phyloP scores from a whole-genome alignment of 2,329 filamentous ascomycete genomes.

The Pestalotiopsis fici region DNA sequence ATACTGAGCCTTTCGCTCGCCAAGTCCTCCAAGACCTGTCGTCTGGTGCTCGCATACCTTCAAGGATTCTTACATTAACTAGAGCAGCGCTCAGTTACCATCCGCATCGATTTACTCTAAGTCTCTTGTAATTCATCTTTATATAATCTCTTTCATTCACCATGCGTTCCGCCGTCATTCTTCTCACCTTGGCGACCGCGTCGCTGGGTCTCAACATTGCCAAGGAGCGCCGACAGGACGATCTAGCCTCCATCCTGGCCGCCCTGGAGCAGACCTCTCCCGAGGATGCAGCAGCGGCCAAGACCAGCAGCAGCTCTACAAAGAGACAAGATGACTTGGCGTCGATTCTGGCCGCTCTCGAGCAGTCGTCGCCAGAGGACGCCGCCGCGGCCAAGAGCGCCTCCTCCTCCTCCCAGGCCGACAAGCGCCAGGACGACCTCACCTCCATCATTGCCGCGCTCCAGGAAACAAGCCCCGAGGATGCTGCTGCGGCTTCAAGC shows the following conservation, averaged over 20 bases:
- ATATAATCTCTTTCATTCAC: not conserved
- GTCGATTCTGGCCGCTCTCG: slow-evolving; percentile 4
- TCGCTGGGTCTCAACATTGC: slow-evolving; percentile 4
- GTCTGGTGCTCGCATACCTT: not conserved
- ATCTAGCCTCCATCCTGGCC: not conserved
- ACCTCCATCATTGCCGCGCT: slow-evolving; percentile 6
- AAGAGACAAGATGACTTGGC: slow-evolving; percentile 4
- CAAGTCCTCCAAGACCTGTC: not conserved
- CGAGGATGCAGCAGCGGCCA: slow-evolving; percentile 1
- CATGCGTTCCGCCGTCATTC: slow-evolving; percentile 4
- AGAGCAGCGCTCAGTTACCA: slow-evolving; percentile 6
- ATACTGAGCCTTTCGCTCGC: not conserved
- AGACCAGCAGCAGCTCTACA: not conserved
- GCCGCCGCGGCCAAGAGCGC: not conserved
- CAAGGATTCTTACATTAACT: not conserved
- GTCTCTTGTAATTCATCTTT: not conserved
- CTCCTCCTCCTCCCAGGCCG: not conserved
- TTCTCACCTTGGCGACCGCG: slow-evolving; percentile 3
- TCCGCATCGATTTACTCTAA: not conserved
- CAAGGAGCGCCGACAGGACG: slow-evolving; percentile 7
- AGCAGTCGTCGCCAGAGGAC: not conserved
- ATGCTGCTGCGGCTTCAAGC: not conserved
- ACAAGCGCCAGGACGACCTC: slow-evolving; percentile 5
- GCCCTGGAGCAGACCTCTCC: not conserved
- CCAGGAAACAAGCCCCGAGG: not conserved